Evolutionary conservation across 225 moss, liverwort and hornwort genomes (phyloP).

Genomic region (Physcomitrellopsis africana): DNA sequence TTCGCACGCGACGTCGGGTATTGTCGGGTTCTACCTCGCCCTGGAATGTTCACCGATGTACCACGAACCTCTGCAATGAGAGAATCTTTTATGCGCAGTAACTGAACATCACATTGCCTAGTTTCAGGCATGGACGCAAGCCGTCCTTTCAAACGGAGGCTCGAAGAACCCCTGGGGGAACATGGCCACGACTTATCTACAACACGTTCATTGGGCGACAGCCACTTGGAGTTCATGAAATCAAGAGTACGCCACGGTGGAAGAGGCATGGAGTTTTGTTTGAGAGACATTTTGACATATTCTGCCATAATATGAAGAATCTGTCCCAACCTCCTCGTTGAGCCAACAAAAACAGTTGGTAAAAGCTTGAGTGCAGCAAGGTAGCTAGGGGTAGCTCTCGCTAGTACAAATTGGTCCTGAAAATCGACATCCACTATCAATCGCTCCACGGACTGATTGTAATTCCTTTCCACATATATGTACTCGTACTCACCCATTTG

Average conservation of each 20-base stretch:
- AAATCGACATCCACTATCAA: constrained; percentile 78
- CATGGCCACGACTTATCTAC: constrained; percentile 35
- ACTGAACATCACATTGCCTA: constrained; percentile 60
- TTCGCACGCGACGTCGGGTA: constrained; percentile 32
- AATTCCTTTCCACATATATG: constrained; percentile 59
- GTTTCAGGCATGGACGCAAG: constrained; percentile 48
- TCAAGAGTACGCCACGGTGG: constrained; percentile 85
- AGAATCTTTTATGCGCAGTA: constrained; percentile 64
- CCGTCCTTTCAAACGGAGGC: constrained; percentile 48
- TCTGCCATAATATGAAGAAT: constrained; percentile 74
- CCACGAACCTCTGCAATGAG: constrained; percentile 60
- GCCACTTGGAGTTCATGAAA: constrained; percentile 79
- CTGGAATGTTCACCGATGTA: constrained; percentile 38
- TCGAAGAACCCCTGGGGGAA: constrained; percentile 42
- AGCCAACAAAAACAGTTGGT: constrained; percentile 76
- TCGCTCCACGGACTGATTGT: constrained; percentile 49
- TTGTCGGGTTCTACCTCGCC: constrained; percentile 31
- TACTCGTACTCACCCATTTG: constrained; percentile 80
- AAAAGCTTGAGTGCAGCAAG: constrained; percentile 56
- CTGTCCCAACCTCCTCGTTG: constrained; percentile 59
- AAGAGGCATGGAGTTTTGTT: constrained; percentile 73
- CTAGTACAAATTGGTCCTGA: constrained; percentile 78
- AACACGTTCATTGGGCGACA: constrained; percentile 54
- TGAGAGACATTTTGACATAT: constrained; percentile 63
- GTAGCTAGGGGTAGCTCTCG: constrained; percentile 69